Base-by-base conservation (phyloP, 345 rosid species). In the Pugionium cornutum region DNA sequence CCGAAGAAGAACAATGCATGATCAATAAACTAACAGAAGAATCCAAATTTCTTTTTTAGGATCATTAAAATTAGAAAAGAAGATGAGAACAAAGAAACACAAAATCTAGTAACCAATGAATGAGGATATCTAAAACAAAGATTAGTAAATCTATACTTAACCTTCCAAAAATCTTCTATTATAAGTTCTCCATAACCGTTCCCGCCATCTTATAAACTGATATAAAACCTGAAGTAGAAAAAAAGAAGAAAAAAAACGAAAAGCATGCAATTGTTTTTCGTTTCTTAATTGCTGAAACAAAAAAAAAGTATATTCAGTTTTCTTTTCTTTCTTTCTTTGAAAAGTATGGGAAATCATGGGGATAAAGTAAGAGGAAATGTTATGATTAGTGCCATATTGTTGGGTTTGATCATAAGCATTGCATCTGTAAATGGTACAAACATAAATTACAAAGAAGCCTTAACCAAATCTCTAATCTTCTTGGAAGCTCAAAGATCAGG, bases 401-500 rank as follows among this genome's bases (percentile, higher is more conserved):
- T 81, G 33, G 70, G 66, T 34, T 47, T 86, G 6, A 9, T 40
- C 49, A 76, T 81, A 4, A 56, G 70, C 63, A 32, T 80, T 28
- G 52, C 72, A 0, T 26, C 69, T 3, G 92, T 85, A 2, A 55
- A 71, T 32, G 86, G 76, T 28, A 55, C 58, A 0, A 4, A 32
- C 56, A 69, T 87, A 5, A 60, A 86, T 53, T 89, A 89, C 72
- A 87, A 78, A 75, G 95, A 87, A 0, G 96, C 96, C 35, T 75
- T 89, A 4, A 57, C 83, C 7, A 92, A 85, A 74, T 89, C 92
- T 25, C 53, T 89, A 10, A 78, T 92, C 54, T 92, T 92, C 78
- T 77, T 92, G 3, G 98, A 89, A 76, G 95, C 95, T 7, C 98
- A 92, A 69, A 78, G 96, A 73, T 92, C 98, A 30, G 98, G 96